phyloP scores from a whole-genome alignment of 2,329 filamentous ascomycete species.

The Cladobotryum mycophilum region DNA sequence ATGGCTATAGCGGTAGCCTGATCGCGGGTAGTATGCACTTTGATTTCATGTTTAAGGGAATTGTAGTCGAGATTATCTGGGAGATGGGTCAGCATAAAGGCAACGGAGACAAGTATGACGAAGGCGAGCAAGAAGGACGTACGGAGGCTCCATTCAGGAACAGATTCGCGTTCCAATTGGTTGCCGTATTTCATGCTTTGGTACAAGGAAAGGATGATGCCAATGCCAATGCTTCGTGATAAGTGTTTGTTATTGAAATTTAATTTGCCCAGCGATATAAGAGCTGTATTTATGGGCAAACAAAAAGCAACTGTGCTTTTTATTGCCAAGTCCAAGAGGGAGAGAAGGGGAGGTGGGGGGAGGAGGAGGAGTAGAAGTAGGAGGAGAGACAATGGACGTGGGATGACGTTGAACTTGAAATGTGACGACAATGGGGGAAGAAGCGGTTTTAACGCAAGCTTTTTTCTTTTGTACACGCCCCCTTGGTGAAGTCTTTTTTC shows the following conservation, averaged over 20 bases:
- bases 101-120: slow-evolving; percentile 9
- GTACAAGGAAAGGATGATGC: neutral
- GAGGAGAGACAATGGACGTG: no score
- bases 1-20: slow-evolving; percentile 66
- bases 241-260: neutral
- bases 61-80: slow-evolving; percentile 85
- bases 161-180: slow-evolving; percentile 66
- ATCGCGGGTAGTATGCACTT: slow-evolving; percentile 66
- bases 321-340: neutral
- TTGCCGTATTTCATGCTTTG: slow-evolving; percentile 35
- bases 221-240: slow-evolving; percentile 4
- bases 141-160: slow-evolving; percentile 78
- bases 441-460: neutral
- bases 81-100: neutral
- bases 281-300: neutral
- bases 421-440: no score
- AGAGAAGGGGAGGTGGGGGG: neutral
- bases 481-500: neutral
- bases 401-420: no score
- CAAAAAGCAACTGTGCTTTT: neutral
- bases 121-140: slow-evolving; percentile 14
- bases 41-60: slow-evolving; percentile 78
- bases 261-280: no score
- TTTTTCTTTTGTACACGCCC: neutral
- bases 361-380: no score